Evolutionary conservation across 1,284 basidiomycete genomes (phyloP).

Genomic region (Bondarzewia mesenterica): DNA sequence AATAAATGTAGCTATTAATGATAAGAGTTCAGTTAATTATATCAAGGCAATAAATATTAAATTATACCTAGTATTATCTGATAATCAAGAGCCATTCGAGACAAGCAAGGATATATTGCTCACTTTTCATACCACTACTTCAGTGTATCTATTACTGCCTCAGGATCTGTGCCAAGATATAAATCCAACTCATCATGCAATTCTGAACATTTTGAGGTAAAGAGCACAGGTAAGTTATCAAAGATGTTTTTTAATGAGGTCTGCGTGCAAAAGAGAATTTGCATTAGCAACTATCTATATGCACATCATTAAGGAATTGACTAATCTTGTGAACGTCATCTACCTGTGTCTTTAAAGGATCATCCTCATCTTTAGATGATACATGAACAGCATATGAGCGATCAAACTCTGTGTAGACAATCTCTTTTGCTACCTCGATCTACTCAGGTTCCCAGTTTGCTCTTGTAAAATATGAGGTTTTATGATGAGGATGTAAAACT

Average conservation of each 20-base stretch:
- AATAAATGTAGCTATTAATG: slow-evolving; percentile 13
- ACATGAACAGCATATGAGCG: too few relatives aligned
- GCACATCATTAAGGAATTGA: neutral
- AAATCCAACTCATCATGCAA: neutral
- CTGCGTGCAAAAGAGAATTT: slow-evolving; percentile 2
- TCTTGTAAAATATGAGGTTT: slow-evolving; percentile 22
- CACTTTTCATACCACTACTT: slow-evolving; percentile 22
- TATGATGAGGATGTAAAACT: slow-evolving; percentile 26
- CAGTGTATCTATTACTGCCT: slow-evolving; percentile 16
- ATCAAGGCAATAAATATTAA: neutral
- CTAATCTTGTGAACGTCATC: neutral
- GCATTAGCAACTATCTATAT: neutral
- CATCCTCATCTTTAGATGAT: too few relatives aligned
- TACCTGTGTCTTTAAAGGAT: neutral
- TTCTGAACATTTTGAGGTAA: too few relatives aligned
- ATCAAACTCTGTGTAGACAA: slow-evolving; percentile 11
- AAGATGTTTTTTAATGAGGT: neutral
- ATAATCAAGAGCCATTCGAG: slow-evolving; percentile 23
- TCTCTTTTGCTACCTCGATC: slow-evolving; percentile 17
- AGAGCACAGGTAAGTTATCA: slow-evolving; percentile 1
- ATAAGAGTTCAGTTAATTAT: neutral
- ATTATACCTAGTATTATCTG: slow-evolving; percentile 27
- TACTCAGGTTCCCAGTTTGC: slow-evolving; percentile 20
- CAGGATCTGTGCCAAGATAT: slow-evolving; percentile 4
- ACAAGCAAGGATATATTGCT: slow-evolving; percentile 18